Evolutionary conservation across 495 filamentous ascomycete species (phyloP).

Genomic region (Tirmania nivea): DNA sequence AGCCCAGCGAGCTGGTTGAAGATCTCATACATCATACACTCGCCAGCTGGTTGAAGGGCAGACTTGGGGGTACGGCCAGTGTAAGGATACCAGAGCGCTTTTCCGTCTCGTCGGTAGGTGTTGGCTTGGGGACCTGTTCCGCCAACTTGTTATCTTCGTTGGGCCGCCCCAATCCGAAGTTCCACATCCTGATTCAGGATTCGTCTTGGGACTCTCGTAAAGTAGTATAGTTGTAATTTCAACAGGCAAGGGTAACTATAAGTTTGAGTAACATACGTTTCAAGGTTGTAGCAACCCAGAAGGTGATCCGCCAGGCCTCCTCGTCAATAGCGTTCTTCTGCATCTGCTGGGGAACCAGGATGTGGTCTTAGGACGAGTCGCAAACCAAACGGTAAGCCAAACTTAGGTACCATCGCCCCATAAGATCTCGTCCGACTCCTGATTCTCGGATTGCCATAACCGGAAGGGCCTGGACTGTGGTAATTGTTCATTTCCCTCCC

Average conservation of each 20-base stretch:
- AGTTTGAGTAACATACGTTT: constrained; percentile 28
- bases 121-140: background rate
- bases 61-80: background rate
- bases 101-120: background rate
- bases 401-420: constrained; percentile 43
- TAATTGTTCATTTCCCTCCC: constrained; percentile 26
- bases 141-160: background rate
- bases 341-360: background rate
- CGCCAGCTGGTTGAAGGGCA: background rate
- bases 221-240: background rate
- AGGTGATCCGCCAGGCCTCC: constrained; percentile 44
- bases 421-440: constrained; percentile 40
- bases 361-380: constrained; percentile 40
- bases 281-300: constrained; percentile 48
- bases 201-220: too few relatives aligned
- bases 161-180: background rate
- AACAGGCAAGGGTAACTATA: background rate
- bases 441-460: constrained; percentile 51
- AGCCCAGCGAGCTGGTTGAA: background rate
- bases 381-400: constrained; percentile 42
- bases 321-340: constrained; percentile 21
- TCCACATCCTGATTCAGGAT: background rate
- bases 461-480: constrained; percentile 56
- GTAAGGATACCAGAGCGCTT: background rate
- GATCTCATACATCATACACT: background rate